These are phyloP conservation scores for Magnolia sinica DNA, from an alignment of 164 flowering plant species.

Conservation along the genomic window DNA sequence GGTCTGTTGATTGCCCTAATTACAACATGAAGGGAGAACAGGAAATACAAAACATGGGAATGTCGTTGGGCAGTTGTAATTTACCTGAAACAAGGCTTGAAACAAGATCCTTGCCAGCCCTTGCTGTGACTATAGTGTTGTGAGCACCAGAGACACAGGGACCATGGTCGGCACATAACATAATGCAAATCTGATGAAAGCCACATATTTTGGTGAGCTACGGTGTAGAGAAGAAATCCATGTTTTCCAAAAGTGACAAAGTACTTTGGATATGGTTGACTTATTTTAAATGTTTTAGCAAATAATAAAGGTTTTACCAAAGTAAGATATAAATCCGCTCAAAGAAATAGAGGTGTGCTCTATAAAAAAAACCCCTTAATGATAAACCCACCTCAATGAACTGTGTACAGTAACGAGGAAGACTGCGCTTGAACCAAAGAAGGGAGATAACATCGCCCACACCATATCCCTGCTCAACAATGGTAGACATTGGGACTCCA, in stretches of 20 bases:
- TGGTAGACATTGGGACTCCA: conserved; percentile 93
- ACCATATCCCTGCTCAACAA: conserved; percentile 82
- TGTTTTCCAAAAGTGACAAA: neutral
- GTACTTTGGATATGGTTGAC: neutral
- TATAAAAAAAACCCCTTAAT: neutral
- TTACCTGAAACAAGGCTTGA: conserved; percentile 96
- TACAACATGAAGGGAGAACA: neutral
- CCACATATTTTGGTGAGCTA: neutral
- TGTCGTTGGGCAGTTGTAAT: neutral
- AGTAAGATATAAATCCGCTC: neutral
- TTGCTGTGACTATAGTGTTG: conserved; percentile 95
- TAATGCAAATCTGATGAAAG: conserved; percentile 76
- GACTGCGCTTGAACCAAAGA: conserved; percentile 96
- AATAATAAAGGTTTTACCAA: neutral
- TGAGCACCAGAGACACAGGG: conserved; percentile 99
- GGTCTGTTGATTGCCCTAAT: neutral
- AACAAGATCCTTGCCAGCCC: conserved; percentile 97
- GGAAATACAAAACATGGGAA: neutral
- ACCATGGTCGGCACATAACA: conserved; percentile 99
- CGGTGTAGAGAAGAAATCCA: neutral
- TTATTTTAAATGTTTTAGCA: neutral
- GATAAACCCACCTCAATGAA: conserved; percentile 63
- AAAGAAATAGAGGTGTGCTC: neutral
- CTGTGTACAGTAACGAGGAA: conserved; percentile 86
- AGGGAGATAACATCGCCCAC: conserved; percentile 95